These are phyloP conservation scores for Ceratocystis lukuohia DNA, from an alignment of 2,329 filamentous ascomycete genomes.

Conservation along the genomic window DNA sequence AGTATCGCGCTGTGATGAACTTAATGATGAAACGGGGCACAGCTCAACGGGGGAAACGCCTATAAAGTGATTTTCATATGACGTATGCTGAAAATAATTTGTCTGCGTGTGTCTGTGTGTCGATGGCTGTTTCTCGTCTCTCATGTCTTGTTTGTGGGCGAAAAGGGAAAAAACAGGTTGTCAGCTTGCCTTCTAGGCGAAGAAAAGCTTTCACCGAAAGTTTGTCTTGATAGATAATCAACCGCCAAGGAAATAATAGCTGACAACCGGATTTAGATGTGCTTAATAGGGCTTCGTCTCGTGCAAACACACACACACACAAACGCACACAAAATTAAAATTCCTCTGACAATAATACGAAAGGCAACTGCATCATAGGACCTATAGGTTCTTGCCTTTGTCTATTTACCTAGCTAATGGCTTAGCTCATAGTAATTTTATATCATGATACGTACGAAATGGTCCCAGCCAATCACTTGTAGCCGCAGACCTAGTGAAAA, in stretches of 20 bases:
- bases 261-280: background rate
- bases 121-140: background rate
- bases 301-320: background rate
- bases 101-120: background rate
- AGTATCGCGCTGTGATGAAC: background rate
- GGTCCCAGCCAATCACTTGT: no score
- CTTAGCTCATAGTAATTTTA: no score
- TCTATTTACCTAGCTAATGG: no score
- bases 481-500: no score
- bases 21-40: no score
- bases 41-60: no score
- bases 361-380: background rate
- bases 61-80: background rate
- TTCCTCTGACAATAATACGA: background rate
- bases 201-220: background rate
- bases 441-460: no score
- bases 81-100: background rate
- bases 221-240: background rate
- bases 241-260: background rate
- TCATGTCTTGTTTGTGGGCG: background rate
- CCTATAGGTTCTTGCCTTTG: no score
- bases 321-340: background rate
- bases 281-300: background rate
- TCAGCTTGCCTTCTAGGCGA: background rate
- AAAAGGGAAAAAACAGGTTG: background rate